Percentiles rank a stretch among this genome's conserved stretches.
Evolutionary conservation across 805 yeast genomes (phyloP).

Genomic region (Suhomyces vadensis): DNA sequence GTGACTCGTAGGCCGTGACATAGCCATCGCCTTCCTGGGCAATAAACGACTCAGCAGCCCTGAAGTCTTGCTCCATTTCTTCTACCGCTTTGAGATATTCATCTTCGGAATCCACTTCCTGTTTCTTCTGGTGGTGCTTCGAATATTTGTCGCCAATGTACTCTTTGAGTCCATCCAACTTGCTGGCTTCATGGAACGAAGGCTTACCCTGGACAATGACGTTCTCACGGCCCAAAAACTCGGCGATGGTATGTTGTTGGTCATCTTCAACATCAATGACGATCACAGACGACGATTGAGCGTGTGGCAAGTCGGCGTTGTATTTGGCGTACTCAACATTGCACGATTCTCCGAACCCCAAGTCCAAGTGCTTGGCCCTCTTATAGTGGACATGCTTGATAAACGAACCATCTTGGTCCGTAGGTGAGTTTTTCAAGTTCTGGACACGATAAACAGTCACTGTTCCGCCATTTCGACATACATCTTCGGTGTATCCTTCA

Average conservation of each 20-base stretch:
- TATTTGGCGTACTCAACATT: conserved; percentile 8
- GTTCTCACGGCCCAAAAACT: conserved; percentile 15
- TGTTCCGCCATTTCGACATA: conserved; percentile 19
- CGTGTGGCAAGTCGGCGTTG: neutral
- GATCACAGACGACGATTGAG: neutral
- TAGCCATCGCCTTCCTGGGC: conserved; percentile 27
- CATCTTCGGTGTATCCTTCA: conserved; percentile 16
- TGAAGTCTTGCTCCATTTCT: conserved; percentile 35
- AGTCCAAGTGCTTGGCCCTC: conserved; percentile 18
- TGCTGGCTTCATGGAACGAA: conserved; percentile 24
- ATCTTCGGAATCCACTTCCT: conserved; percentile 11
- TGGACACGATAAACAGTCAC: conserved; percentile 29
- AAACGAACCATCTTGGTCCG: conserved; percentile 10
- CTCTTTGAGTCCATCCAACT: conserved; percentile 22
- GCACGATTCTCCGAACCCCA: conserved; percentile 16
- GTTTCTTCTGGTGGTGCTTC: conserved; percentile 20
- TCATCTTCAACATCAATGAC: conserved; percentile 4
- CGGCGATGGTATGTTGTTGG: conserved; percentile 14
- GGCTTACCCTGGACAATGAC: conserved; percentile 35
- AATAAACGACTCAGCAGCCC: conserved; percentile 32
- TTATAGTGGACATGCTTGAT: conserved; percentile 23
- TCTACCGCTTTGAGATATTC: conserved; percentile 15
- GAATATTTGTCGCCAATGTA: conserved; percentile 23
- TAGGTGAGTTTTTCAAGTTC: conserved; percentile 14
- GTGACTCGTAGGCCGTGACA: conserved; percentile 21